These are phyloP conservation scores for Candida tammaniensis DNA, from an alignment of 805 yeast species.

Conservation along the genomic window DNA sequence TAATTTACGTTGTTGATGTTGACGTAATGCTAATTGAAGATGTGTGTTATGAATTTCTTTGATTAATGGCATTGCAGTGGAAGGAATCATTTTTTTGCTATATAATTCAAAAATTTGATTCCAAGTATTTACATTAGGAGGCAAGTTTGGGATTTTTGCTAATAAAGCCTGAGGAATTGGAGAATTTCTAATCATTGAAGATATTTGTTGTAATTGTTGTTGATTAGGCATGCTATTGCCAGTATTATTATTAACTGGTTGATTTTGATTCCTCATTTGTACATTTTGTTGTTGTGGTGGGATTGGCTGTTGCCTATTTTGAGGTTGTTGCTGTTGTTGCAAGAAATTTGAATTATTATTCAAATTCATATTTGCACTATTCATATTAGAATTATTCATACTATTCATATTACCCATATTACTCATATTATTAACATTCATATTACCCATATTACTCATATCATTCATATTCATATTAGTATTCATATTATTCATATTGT, in stretches of 20 bases:
- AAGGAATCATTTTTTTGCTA: slow-evolving; percentile 56
- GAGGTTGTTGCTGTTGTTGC: slow-evolving; percentile 14
- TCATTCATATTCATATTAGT: slow-evolving; percentile 6
- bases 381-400: slow-evolving; percentile 3
- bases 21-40: slow-evolving; percentile 52
- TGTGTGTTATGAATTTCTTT: slow-evolving; percentile 69
- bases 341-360: slow-evolving; percentile 7
- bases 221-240: slow-evolving; percentile 1
- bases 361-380: slow-evolving; percentile 3
- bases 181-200: slow-evolving; percentile 50
- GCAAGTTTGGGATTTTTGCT: slow-evolving; percentile 68
- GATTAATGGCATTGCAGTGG: slow-evolving; percentile 55
- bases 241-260: slow-evolving; percentile 4
- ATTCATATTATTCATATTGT: slow-evolving; percentile 2
- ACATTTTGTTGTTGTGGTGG: slow-evolving; percentile 6
- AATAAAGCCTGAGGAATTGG: slow-evolving; percentile 73
- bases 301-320: slow-evolving; percentile 15
- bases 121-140: slow-evolving; percentile 81
- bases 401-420: slow-evolving; percentile 17
- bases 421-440: slow-evolving; percentile 4
- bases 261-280: slow-evolving; percentile 13
- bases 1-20: slow-evolving; percentile 44
- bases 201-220: slow-evolving; percentile 31
- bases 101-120: slow-evolving; percentile 65
- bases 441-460: slow-evolving; percentile 6